Evolutionary conservation across 805 yeast genomes (phyloP).

Genomic region (Hyphopichia homilentoma): DNA sequence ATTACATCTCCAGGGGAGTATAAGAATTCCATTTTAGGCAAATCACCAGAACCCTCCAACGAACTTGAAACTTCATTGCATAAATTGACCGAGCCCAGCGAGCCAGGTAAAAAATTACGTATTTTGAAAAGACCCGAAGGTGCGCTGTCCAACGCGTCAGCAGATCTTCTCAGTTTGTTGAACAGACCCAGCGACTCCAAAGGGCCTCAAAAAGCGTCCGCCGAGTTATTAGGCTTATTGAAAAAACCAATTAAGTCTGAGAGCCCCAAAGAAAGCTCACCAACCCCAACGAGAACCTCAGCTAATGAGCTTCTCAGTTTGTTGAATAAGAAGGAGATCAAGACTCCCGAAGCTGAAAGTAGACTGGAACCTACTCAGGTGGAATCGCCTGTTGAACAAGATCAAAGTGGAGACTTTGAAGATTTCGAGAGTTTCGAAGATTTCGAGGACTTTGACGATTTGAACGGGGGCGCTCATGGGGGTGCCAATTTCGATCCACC

Average conservation of each 20-base stretch:
- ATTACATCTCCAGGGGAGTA: conserved; percentile 1
- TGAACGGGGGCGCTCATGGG: conserved; percentile 30
- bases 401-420: conserved; percentile 9
- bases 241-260: conserved; percentile 9
- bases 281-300: conserved; percentile 1
- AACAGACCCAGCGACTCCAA: conserved; percentile 2
- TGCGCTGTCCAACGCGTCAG: conserved; percentile 4
- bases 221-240: conserved; percentile 13
- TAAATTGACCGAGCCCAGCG: conserved; percentile 5
- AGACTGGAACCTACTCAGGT: neutral
- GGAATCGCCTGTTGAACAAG: neutral
- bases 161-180: conserved; percentile 12
- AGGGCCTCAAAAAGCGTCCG: conserved; percentile 8
- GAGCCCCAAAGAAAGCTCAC: conserved; percentile 1
- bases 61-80: conserved; percentile 19
- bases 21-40: neutral
- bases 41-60: conserved; percentile 18
- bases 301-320: conserved; percentile 14
- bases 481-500: conserved; percentile 10
- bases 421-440: conserved; percentile 15
- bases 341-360: conserved; percentile 1
- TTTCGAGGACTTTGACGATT: conserved; percentile 30
- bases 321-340: conserved; percentile 8
- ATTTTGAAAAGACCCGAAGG: conserved; percentile 22
- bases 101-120: conserved; percentile 23